Conservation (phyloP, 768 basidiomycete genomes). For the Amanita polypyramis region DNA sequence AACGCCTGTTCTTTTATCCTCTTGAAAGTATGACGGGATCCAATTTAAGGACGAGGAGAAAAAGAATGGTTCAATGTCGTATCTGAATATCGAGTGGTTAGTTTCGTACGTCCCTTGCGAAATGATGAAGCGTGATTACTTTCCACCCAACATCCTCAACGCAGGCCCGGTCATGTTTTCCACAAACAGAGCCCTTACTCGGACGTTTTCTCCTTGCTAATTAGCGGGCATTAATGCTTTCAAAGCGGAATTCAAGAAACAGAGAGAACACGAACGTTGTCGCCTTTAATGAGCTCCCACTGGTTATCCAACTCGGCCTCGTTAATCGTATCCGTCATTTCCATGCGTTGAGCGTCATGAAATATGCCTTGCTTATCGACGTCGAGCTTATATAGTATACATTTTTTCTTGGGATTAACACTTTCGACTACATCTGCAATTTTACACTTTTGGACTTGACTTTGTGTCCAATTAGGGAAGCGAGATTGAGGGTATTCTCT, state of each 20-base stretch:
- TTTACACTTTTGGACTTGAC: constrained; percentile 31
- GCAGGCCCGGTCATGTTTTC: constrained; percentile 41
- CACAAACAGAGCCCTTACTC: constrained; percentile 44
- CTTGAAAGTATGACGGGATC: constrained; percentile 60
- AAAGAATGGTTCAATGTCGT: constrained; percentile 56
- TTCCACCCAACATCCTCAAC: constrained; percentile 50
- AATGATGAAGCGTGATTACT: constrained; percentile 18
- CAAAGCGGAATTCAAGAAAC: background rate
- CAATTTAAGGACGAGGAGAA: constrained; percentile 56
- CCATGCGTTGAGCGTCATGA: constrained; percentile 16
- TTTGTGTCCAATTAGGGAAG: constrained; percentile 48
- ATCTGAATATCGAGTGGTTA: constrained; percentile 20
- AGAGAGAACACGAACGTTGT: constrained; percentile 20
- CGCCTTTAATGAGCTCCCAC: constrained; percentile 25
- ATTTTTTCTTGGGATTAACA: constrained; percentile 17
- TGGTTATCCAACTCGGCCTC: constrained; percentile 12
- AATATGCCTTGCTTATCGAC: constrained; percentile 26
- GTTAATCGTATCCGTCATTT: constrained; percentile 11
- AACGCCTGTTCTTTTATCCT: constrained; percentile 25
- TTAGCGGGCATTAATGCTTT: background rate
- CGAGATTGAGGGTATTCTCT: constrained; percentile 30
- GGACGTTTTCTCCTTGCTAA: constrained; percentile 20
- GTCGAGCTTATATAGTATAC: constrained; percentile 30
- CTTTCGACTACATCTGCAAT: constrained; percentile 25
- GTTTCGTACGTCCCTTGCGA: background rate